Evolutionary conservation across 108 stramenopile genomes (phyloP).

Genomic region (Cylindrotheca fusiformis): DNA sequence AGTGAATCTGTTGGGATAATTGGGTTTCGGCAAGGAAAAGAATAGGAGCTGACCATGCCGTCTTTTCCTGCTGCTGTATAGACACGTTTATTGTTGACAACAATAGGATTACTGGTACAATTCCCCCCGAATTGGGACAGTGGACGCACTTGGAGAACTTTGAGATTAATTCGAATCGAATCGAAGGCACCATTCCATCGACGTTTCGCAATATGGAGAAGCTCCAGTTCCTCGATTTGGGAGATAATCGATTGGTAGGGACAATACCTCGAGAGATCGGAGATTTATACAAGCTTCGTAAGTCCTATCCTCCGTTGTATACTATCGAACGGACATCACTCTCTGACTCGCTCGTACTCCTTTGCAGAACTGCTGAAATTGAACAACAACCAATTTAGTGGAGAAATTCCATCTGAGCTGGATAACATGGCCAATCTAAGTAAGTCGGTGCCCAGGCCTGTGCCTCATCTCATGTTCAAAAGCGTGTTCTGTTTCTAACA

Average conservation of each 20-base stretch:
- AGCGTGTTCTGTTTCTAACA: too few relatives aligned
- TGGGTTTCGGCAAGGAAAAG: too few relatives aligned
- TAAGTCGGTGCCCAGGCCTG: too few relatives aligned
- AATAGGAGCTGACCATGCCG: too few relatives aligned
- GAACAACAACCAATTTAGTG: conserved; percentile 3
- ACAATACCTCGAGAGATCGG: conserved; percentile 10
- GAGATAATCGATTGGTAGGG: background rate
- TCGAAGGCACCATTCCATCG: conserved; percentile 11
- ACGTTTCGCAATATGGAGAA: background rate
- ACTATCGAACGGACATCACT: too few relatives aligned
- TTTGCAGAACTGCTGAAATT: background rate
- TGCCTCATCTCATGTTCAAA: too few relatives aligned
- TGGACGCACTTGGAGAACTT: background rate
- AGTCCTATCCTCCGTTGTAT: background rate
- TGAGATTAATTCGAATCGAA: conserved; percentile 1
- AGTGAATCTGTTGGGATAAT: too few relatives aligned
- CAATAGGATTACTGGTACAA: conserved; percentile 11
- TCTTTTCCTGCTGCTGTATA: too few relatives aligned
- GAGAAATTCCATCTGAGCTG: conserved; percentile 10
- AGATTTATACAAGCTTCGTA: background rate
- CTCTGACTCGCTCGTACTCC: too few relatives aligned
- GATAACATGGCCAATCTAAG: background rate
- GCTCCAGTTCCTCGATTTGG: conserved; percentile 5
- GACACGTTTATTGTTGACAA: conserved; percentile 5
- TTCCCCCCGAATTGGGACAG: conserved; percentile 12